These are phyloP conservation scores for Raphanus raphanistrum DNA, from an alignment of 345 rosid genomes.

Conservation along the genomic window DNA sequence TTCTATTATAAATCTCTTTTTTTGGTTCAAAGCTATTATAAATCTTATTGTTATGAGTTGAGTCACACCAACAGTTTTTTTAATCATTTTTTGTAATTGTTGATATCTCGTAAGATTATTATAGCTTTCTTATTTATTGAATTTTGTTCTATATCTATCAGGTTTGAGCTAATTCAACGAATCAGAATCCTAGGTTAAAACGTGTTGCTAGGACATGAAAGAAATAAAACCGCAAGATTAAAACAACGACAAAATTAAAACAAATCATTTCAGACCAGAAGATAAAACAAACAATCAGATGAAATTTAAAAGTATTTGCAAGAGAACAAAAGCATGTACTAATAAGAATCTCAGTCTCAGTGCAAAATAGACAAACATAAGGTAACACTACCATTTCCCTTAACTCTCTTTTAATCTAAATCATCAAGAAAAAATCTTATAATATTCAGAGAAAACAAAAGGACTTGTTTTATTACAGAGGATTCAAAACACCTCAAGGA, in stretches of 20 bases:
- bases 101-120: neutral
- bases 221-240: neutral
- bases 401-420: slow-evolving; percentile 16
- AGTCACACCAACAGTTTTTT: too few relatives aligned
- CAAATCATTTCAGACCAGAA: slow-evolving; percentile 21
- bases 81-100: neutral
- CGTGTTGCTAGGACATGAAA: neutral
- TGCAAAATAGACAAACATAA: neutral
- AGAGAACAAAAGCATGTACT: slow-evolving; percentile 17
- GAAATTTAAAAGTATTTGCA: neutral
- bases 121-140: neutral
- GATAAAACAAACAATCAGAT: neutral
- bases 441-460: neutral
- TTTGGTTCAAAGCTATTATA: too few relatives aligned
- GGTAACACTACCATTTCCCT: neutral
- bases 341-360: slow-evolving; percentile 3
- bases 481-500: slow-evolving; percentile 15
- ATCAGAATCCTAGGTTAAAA: neutral
- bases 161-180: neutral
- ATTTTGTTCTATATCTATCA: neutral
- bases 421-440: neutral
- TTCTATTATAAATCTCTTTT: too few relatives aligned
- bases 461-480: slow-evolving; percentile 23
- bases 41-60: too few relatives aligned
- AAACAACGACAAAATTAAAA: neutral